These are phyloP conservation scores for Nemania sp. DNA, from an alignment of 2,329 filamentous ascomycete genomes.

Conservation along the genomic window DNA sequence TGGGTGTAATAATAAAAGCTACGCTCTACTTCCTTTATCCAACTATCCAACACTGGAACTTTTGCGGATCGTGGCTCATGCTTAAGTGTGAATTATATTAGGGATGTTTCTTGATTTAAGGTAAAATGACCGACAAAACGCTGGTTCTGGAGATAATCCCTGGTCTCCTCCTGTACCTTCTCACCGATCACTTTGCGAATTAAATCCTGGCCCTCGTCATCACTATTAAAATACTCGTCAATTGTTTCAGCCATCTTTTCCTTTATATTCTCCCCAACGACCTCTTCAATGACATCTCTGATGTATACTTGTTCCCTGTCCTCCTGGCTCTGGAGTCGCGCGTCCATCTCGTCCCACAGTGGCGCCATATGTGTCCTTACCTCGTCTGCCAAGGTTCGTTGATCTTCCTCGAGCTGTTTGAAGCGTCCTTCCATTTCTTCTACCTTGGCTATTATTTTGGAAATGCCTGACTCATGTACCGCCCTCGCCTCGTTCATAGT, in stretches of 20 bases:
- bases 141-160: slow-evolving; percentile 17
- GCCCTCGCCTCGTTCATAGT: slow-evolving; percentile 15
- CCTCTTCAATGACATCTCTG: slow-evolving; percentile 28
- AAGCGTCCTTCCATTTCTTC: slow-evolving; percentile 28
- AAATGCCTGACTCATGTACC: slow-evolving; percentile 10
- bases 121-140: slow-evolving; percentile 22
- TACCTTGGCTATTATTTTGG: slow-evolving; percentile 27
- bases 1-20: too few relatives aligned
- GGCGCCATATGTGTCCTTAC: slow-evolving; percentile 28
- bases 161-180: slow-evolving; percentile 23
- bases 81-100: slow-evolving; percentile 1
- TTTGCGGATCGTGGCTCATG: background rate
- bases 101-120: background rate
- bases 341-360: slow-evolving; percentile 29
- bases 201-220: slow-evolving; percentile 16
- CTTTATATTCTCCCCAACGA: slow-evolving; percentile 27
- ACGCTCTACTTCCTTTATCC: too few relatives aligned
- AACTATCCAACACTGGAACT: background rate
- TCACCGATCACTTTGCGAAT: slow-evolving; percentile 19
- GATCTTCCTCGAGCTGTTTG: slow-evolving; percentile 25
- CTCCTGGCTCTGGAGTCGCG: slow-evolving; percentile 29
- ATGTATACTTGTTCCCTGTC: slow-evolving; percentile 21
- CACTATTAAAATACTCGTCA: slow-evolving; percentile 23
- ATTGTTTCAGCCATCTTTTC: slow-evolving; percentile 24
- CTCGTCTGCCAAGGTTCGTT: slow-evolving; percentile 23